Evolutionary conservation across 805 yeast species (phyloP).

Genomic region (Yamadazyma philogaea): DNA sequence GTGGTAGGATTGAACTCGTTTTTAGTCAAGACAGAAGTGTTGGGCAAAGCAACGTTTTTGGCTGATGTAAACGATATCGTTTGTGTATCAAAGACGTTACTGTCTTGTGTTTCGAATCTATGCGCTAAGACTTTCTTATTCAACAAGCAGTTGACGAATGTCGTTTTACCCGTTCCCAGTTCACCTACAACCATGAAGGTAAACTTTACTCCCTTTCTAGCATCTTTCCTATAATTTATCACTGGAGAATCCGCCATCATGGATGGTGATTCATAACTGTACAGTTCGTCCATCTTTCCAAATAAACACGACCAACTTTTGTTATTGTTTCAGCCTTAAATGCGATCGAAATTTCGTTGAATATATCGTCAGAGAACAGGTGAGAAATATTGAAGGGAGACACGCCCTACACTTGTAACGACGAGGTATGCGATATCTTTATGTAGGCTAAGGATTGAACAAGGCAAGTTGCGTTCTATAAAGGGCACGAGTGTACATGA

Average conservation of each 20-base stretch:
- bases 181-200: conserved; percentile 72
- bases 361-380: conserved; percentile 6
- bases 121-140: conserved; percentile 63
- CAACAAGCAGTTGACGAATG: conserved; percentile 66
- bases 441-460: too few species aligned
- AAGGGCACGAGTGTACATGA: too few species aligned
- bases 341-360: conserved; percentile 6
- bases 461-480: too few species aligned
- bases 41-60: conserved; percentile 51
- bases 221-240: conserved; percentile 59
- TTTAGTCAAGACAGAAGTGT: conserved; percentile 54
- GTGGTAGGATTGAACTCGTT: conserved; percentile 56
- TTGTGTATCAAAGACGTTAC: conserved; percentile 35
- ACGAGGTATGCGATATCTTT: background rate
- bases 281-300: conserved; percentile 20
- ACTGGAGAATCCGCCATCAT: conserved; percentile 34
- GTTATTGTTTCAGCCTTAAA: background rate
- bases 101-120: conserved; percentile 39
- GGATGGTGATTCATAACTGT: conserved; percentile 27
- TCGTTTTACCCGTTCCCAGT: conserved; percentile 74
- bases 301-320: background rate
- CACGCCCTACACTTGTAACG: conserved; percentile 6
- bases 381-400: conserved; percentile 12
- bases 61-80: conserved; percentile 58
- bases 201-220: conserved; percentile 70